Evolutionary conservation across 345 rosid genomes (phyloP).

Genomic region (Hevea brasiliensis): DNA sequence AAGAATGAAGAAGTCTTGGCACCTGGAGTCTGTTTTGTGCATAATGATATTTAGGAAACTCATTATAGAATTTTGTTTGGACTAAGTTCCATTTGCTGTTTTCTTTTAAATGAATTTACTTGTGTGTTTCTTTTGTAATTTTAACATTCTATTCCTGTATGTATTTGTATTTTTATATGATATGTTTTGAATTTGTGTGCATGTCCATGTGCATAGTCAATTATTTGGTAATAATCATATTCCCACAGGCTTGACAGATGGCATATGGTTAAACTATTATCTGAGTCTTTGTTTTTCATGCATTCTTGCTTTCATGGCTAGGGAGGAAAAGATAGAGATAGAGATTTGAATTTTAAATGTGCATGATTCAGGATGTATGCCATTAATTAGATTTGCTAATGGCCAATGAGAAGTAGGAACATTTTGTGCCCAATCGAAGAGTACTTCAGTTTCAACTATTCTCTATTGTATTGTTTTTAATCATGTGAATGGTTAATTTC

Average conservation of each 20-base stretch:
- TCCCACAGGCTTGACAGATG: neutral
- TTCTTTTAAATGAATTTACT: neutral
- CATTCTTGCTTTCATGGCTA: neutral
- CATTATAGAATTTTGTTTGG: neutral
- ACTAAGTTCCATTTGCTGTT: neutral
- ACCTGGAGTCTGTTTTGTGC: neutral
- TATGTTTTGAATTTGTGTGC: neutral
- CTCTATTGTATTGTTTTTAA: no score
- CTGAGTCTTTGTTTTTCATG: neutral
- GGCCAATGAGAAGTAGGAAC: no score
- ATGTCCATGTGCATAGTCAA: neutral
- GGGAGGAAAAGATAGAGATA: neutral
- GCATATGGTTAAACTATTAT: no score
- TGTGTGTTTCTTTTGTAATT: neutral
- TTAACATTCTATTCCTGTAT: neutral
- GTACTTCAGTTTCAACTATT: no score
- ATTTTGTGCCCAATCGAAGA: no score
- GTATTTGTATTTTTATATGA: neutral
- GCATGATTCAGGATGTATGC: neutral
- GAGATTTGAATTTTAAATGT: neutral
- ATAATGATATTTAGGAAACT: neutral
- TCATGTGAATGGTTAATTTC: no score
- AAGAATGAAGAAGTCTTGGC: neutral
- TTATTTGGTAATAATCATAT: neutral
- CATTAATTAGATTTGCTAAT: no score